Evolutionary conservation across 768 basidiomycete genomes (phyloP).

Genomic region (Nidula microcarpa): DNA sequence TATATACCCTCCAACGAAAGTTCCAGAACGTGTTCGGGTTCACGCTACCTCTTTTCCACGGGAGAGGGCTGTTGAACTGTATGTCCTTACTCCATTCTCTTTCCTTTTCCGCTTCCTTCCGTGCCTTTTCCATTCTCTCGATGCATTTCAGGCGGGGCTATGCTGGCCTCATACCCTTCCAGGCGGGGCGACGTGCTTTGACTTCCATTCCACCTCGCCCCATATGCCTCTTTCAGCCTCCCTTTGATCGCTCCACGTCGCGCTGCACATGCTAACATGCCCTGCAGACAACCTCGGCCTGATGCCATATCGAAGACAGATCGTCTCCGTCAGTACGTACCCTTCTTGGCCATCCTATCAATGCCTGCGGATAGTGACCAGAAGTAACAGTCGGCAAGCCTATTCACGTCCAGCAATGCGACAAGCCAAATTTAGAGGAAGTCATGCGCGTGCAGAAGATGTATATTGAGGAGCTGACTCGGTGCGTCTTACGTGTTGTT

Average conservation of each 20-base stretch:
- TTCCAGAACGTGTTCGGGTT: slow-evolving; percentile 95
- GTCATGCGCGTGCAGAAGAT: slow-evolving; percentile 72
- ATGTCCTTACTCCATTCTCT: slow-evolving; percentile 17
- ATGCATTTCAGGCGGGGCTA: too few species aligned
- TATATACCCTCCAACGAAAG: slow-evolving; percentile 83
- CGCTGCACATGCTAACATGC: neutral
- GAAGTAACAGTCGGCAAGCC: slow-evolving; percentile 74
- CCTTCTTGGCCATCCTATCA: neutral
- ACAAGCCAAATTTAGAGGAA: slow-evolving; percentile 81
- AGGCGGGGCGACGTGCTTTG: too few species aligned
- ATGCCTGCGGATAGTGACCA: neutral
- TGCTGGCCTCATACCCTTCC: too few species aligned
- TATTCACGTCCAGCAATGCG: slow-evolving; percentile 71
- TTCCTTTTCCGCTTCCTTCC: neutral
- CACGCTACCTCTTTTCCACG: slow-evolving; percentile 96
- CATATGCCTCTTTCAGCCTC: too few species aligned
- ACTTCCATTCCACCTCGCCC: too few species aligned
- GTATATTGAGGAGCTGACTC: slow-evolving; percentile 90
- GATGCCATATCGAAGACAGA: slow-evolving; percentile 92
- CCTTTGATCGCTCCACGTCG: neutral
- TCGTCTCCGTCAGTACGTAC: slow-evolving; percentile 92
- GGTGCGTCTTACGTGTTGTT: slow-evolving; percentile 47
- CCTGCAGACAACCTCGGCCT: slow-evolving; percentile 84
- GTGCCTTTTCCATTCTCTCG: too few species aligned
- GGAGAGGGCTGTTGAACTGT: slow-evolving; percentile 94